phyloP scores from a whole-genome alignment of 2,329 filamentous ascomycete species.

The Coniochaeta sp. region DNA sequence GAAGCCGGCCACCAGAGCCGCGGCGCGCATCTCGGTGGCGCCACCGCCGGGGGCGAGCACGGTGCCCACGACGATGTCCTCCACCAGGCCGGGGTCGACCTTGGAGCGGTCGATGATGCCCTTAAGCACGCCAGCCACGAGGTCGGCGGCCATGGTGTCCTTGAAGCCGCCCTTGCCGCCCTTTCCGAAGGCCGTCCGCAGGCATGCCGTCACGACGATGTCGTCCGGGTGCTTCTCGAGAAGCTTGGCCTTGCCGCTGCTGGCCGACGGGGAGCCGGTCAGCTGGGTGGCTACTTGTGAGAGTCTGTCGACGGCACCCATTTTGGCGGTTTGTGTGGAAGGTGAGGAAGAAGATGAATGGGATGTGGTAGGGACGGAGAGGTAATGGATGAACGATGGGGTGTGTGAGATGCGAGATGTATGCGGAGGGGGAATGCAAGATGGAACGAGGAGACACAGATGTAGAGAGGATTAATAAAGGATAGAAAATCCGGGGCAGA shows the following conservation, averaged over 20 bases:
- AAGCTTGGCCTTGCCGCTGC: slow-evolving; percentile 45
- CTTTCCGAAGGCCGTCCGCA: slow-evolving; percentile 87
- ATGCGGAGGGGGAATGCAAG: too few species aligned
- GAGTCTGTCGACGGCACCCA: slow-evolving; percentile 44
- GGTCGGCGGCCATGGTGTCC: slow-evolving; percentile 80
- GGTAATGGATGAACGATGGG: not conserved
- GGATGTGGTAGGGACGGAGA: not conserved
- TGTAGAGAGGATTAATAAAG: not conserved
- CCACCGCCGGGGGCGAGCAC: slow-evolving; percentile 90
- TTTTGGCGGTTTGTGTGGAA: not conserved
- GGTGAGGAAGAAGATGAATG: not conserved
- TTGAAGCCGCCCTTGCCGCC: slow-evolving; percentile 93
- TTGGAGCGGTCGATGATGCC: slow-evolving; percentile 76
- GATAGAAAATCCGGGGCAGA: not conserved
- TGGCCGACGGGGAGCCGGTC: slow-evolving; percentile 35
- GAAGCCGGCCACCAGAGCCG: slow-evolving; percentile 84
- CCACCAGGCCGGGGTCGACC: slow-evolving; percentile 81
- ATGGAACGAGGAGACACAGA: not conserved
- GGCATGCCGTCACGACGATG: slow-evolving; percentile 86
- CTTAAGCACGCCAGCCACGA: slow-evolving; percentile 78
- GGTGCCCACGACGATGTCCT: slow-evolving; percentile 87
- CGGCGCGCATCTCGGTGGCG: slow-evolving; percentile 94
- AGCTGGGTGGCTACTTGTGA: slow-evolving; percentile 57
- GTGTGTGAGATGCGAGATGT: not conserved
- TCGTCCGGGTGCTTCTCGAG: slow-evolving; percentile 62